Base-by-base conservation (phyloP, 2,329 filamentous ascomycete genomes). In the Meredithiella fracta region DNA sequence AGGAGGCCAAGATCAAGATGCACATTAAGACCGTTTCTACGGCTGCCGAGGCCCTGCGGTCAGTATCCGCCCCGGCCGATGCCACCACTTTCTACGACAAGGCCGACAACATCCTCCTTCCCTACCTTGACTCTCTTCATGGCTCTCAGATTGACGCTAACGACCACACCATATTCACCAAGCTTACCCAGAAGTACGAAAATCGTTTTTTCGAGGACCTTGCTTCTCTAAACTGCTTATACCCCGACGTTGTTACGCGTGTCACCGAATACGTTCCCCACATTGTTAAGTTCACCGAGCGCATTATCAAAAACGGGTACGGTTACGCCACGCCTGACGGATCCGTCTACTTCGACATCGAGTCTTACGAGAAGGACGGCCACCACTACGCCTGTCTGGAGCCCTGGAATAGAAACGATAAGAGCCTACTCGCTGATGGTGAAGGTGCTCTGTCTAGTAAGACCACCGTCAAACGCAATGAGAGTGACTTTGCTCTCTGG, bases 271-370 rank as follows among this genome's bases (percentile, higher is more conserved):
- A 92, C 62, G 85, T 91, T 3, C 82, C 83, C 0, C 82, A 94
- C 64, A 96, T 97, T 64, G 87, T 86, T 49, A 72, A 77, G 8
- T 96, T 94, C 60, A 87, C 96, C 0, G 78, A 91, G 63, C 80
- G 78, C 61, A 86, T 95, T 57, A 80, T 94, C 22, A 72, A 84
- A 53, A 94, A 95, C 65, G 85, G 86, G 0, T 96, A 90, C 62
- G 91, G 83, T 1, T 97, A 97, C 62, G 58, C 54, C 22, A 76
- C 80, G 63, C 70, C 75, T 0, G 85, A 92, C 62, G 90, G 89
- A 0, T 94, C 87, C 0, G 88, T 97, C 0, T 96, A 96, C 68
- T 97, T 96, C 60, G 91, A 96, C 63, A 96, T 94, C 61, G 73
- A 76, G 3, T 80, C 86, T 0, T 97, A 95, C 64, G 89, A 96